A percentile compares a stretch with the other conserved stretches of the same genome.
Conservation (phyloP, 306 rosid genomes). For the Adenanthera pavonina region DNA sequence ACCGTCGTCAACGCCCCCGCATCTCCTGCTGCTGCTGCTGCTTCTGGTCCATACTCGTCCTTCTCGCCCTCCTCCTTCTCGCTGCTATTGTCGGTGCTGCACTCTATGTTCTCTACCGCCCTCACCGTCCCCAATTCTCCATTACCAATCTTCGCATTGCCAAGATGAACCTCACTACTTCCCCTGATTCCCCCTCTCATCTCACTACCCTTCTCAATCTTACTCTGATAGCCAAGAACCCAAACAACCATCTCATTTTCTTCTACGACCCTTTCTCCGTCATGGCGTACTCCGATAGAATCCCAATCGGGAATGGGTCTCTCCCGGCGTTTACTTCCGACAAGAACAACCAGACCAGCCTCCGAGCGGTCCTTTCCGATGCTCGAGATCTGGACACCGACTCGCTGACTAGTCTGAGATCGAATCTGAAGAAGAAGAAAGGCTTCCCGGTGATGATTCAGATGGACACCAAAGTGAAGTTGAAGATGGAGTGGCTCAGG, state of each 20-base stretch:
- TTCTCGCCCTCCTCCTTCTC: slow-evolving; percentile 62
- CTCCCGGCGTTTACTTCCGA: slow-evolving; percentile 62
- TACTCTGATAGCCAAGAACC: slow-evolving; percentile 75
- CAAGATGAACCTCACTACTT: slow-evolving; percentile 73
- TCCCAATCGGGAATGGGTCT: slow-evolving; percentile 75
- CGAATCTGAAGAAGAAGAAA: slow-evolving; percentile 71
- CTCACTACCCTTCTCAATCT: slow-evolving; percentile 73
- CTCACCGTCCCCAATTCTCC: slow-evolving; percentile 89
- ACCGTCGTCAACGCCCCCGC: slow-evolving; percentile 64
- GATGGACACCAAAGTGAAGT: slow-evolving; percentile 84
- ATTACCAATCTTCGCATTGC: slow-evolving; percentile 81
- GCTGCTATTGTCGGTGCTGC: slow-evolving; percentile 79
- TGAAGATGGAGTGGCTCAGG: slow-evolving; percentile 73
- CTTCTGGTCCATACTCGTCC: slow-evolving; percentile 78
- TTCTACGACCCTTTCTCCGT: slow-evolving; percentile 70
- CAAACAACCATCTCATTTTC: slow-evolving; percentile 81
- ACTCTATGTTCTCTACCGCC: slow-evolving; percentile 83
- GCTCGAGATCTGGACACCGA: slow-evolving; percentile 76
- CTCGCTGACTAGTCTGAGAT: slow-evolving; percentile 63
- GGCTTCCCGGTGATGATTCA: slow-evolving; percentile 72
- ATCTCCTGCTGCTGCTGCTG: slow-evolving; percentile 88
- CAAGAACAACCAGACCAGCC: slow-evolving; percentile 72
- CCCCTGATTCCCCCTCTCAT: slow-evolving; percentile 74
- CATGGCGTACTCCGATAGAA: slow-evolving; percentile 46
- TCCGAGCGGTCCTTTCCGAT: slow-evolving; percentile 55